Conservation (phyloP, 2,329 filamentous ascomycete genomes). For the Arthroderma sp. region DNA sequence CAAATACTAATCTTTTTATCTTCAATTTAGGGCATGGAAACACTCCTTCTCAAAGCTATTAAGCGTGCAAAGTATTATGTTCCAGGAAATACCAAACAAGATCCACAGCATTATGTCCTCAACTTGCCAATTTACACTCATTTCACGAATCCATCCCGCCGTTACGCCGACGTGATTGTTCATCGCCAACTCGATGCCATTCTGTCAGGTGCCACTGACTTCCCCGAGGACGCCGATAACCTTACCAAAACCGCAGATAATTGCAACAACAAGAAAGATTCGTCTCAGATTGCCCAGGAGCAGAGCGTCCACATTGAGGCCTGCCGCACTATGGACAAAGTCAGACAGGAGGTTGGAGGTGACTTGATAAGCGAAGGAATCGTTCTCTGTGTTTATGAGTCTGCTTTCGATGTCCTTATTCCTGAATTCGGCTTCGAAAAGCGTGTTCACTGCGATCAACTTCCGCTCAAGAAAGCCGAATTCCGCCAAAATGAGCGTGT, state of each 20-base stretch:
- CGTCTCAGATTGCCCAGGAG: constrained; percentile 90
- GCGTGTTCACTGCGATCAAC: constrained; percentile 94
- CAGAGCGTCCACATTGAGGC: constrained; percentile 98
- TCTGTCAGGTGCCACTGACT: constrained; percentile 71
- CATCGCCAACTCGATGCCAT: constrained; percentile 87
- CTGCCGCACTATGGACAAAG: constrained; percentile 90
- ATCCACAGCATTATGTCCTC: constrained; percentile 78
- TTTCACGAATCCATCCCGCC: constrained; percentile 87
- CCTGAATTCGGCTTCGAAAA: constrained; percentile 99
- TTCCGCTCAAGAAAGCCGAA: constrained; percentile 96
- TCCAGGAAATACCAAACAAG: constrained; percentile 61
- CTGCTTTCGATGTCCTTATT: constrained; percentile 94
- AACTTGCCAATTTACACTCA: constrained; percentile 94
- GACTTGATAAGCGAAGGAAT: constrained; percentile 93
- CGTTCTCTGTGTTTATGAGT: constrained; percentile 94
- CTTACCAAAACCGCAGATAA: constrained; percentile 86
- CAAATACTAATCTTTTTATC: constrained; percentile 10
- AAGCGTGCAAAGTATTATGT: constrained; percentile 92
- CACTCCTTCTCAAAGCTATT: constrained; percentile 87
- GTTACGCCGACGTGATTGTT: constrained; percentile 88
- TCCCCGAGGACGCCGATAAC: constrained; percentile 74
- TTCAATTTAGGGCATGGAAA: constrained; percentile 66
- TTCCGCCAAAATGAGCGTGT: constrained; percentile 93
- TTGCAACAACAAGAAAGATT: constrained; percentile 99
- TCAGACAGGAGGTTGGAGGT: constrained; percentile 69